These are phyloP conservation scores for Diplodia corticola DNA, from an alignment of 2,329 filamentous ascomycete genomes.

Conservation along the genomic window DNA sequence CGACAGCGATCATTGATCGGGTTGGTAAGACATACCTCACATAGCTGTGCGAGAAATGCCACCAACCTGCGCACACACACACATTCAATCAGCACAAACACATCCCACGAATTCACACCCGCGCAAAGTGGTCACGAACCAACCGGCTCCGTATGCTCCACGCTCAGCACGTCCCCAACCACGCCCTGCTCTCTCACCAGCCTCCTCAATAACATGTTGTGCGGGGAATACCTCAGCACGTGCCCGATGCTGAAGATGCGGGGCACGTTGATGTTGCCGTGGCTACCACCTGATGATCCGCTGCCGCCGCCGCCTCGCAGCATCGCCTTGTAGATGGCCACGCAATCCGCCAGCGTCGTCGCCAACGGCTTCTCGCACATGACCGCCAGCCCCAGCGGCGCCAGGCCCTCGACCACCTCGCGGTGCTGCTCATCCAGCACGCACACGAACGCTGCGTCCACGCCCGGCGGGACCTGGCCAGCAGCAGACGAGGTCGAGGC, in stretches of 20 bases:
- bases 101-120: neutral
- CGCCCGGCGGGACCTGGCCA: slow-evolving; percentile 28
- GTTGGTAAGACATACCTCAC: slow-evolving; percentile 57
- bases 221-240: slow-evolving; percentile 88
- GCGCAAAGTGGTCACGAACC: slow-evolving; percentile 59
- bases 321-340: slow-evolving; percentile 68
- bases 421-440: slow-evolving; percentile 88
- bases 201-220: slow-evolving; percentile 81
- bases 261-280: slow-evolving; percentile 25
- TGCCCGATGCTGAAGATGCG: slow-evolving; percentile 86
- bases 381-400: slow-evolving; percentile 70
- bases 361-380: slow-evolving; percentile 96
- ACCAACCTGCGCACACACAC: slow-evolving; percentile 72
- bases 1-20: neutral
- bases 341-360: slow-evolving; percentile 73
- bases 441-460: slow-evolving; percentile 66
- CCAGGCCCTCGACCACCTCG: slow-evolving; percentile 74
- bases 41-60: slow-evolving; percentile 88
- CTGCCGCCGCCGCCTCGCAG: slow-evolving; percentile 27
- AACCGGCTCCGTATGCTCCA: slow-evolving; percentile 91
- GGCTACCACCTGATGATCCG: too few relatives aligned
- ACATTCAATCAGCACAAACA: neutral
- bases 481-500: slow-evolving; percentile 23
- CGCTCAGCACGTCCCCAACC: slow-evolving; percentile 80
- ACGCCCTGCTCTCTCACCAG: slow-evolving; percentile 72